Evolutionary conservation across 2,329 filamentous ascomycete species (phyloP), one percentile per base, ranked within the genome.

Genomic region (Lizonia empirigonia): DNA sequence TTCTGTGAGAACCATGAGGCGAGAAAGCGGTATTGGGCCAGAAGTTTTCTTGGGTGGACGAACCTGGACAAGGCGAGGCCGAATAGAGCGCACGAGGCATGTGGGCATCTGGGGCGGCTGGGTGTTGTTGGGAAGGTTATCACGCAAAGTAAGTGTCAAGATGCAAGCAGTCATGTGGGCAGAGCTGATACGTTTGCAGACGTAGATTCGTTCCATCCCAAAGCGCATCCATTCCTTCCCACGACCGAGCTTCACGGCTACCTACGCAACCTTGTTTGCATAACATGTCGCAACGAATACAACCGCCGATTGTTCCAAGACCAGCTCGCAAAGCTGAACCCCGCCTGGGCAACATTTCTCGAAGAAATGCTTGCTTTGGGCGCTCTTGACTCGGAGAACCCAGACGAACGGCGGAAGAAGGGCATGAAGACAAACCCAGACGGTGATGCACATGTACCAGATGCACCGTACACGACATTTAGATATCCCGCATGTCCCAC

Each of bases 201-300:
- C 69, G 94, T 99, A 42, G 94, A 99, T 75, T 96, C 91, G 2
- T 96, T 99, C 70, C 94, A 99, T 73, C 79, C 82, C 2, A 76
- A 77, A 52, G 88, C 91, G 1, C 92, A 97, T 72, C 90, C 91
- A 0, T 69, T 79, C 8, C 75, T 92, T 34, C 82, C 84, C 5
- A 94, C 90, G 8, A 78, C 95, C 36, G 93, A 97, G 74, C 81
- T 99, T 40, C 94, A 99, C 72, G 94, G 94, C 60, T 96, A 94
- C 73, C 80, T 99, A 39, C 84, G 92, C 58, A 85, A 87, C 23
- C 82, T 91, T 23, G 82, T 91, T 44, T 99, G 94, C 76, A 83
- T 88, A 10, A 89, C 85, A 62, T 99, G 94, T 74, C 81, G 79
- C 45, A 84, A 81, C 45, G 85, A 90, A 63, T 85, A 89, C 62